phyloP scores from a whole-genome alignment of 768 basidiomycete genomes.

The Roridomyces roridus region DNA sequence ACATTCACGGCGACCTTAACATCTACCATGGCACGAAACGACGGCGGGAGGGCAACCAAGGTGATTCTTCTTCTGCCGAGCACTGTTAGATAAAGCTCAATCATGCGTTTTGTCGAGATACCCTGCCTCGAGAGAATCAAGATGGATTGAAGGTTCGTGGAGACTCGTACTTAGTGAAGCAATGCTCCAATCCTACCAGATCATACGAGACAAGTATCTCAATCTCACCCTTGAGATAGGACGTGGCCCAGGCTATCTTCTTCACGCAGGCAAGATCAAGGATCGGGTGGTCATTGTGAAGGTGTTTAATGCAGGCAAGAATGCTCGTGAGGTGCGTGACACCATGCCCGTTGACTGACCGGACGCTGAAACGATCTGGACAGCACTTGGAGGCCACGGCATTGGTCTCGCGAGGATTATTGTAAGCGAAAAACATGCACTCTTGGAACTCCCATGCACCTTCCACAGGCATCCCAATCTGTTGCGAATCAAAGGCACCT shows the following conservation, averaged over 20 bases:
- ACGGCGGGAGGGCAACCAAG: too few species aligned
- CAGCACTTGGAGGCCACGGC: background rate
- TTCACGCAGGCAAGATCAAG: background rate
- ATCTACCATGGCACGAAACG: too few species aligned
- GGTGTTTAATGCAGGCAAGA: background rate
- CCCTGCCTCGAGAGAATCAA: too few species aligned
- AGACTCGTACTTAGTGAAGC: background rate
- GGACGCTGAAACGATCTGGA: too few species aligned
- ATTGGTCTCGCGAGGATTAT: background rate
- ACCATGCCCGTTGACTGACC: background rate
- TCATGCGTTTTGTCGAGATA: too few species aligned
- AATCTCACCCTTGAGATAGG: background rate
- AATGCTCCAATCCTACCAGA: background rate
- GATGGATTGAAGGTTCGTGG: background rate
- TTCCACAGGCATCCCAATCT: slow-evolving; percentile 1
- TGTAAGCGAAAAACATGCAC: background rate
- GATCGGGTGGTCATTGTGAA: background rate
- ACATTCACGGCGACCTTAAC: too few species aligned
- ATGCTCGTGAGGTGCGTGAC: background rate
- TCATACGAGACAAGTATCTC: background rate
- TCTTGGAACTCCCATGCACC: background rate
- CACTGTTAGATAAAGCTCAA: too few species aligned
- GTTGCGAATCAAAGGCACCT: background rate
- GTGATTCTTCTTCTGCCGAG: too few species aligned
- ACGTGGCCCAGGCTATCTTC: background rate